Percentiles rank a stretch among this genome's conserved stretches.
These are phyloP conservation scores for Colletotrichum sansevieriae DNA, from an alignment of 2,329 filamentous ascomycete genomes.

Conservation along the genomic window DNA sequence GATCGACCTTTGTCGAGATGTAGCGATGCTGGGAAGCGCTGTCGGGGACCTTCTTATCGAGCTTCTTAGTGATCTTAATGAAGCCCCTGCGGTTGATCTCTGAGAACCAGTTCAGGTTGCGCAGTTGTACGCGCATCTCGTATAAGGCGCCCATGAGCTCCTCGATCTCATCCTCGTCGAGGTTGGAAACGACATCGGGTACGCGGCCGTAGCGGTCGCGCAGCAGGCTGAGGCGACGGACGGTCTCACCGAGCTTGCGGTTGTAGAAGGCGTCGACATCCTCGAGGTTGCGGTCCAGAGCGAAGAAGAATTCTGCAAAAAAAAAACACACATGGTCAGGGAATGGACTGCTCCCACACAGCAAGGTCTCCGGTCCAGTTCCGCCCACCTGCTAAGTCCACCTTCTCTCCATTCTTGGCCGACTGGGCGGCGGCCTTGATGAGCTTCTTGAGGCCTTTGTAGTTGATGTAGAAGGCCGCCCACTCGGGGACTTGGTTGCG, in stretches of 20 bases:
- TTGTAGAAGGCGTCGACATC: constrained; percentile 98
- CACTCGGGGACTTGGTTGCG: constrained; percentile 90
- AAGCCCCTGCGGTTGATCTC: constrained; percentile 97
- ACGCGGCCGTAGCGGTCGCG: constrained; percentile 88
- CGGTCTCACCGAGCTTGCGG: constrained; percentile 89
- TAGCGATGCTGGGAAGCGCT: constrained; percentile 86
- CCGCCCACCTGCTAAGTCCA: constrained; percentile 89
- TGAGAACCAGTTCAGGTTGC: constrained; percentile 97
- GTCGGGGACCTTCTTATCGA: constrained; percentile 91
- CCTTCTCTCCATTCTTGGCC: constrained; percentile 76
- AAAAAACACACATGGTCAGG: constrained; percentile 51
- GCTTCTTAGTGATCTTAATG: constrained; percentile 98
- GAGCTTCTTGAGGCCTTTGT: constrained; percentile 93
- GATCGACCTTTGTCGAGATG: constrained; percentile 90
- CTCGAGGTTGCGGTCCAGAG: constrained; percentile 95
- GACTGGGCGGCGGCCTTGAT: constrained; percentile 83
- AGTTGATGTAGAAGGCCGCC: constrained; percentile 87
- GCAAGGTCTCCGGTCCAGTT: constrained; percentile 46
- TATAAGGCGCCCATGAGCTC: constrained; percentile 92
- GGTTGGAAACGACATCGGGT: constrained; percentile 75
- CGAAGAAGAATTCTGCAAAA: constrained; percentile 90
- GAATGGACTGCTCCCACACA: constrained; percentile 47
- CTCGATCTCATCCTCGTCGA: constrained; percentile 90
- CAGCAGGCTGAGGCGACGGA: constrained; percentile 85
- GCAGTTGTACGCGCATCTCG: constrained; percentile 86